A percentile compares a stretch with the other conserved stretches of the same genome.
These are phyloP conservation scores for Aspergillus avenaceus DNA, from an alignment of 495 filamentous ascomycete species.

Conservation along the genomic window DNA sequence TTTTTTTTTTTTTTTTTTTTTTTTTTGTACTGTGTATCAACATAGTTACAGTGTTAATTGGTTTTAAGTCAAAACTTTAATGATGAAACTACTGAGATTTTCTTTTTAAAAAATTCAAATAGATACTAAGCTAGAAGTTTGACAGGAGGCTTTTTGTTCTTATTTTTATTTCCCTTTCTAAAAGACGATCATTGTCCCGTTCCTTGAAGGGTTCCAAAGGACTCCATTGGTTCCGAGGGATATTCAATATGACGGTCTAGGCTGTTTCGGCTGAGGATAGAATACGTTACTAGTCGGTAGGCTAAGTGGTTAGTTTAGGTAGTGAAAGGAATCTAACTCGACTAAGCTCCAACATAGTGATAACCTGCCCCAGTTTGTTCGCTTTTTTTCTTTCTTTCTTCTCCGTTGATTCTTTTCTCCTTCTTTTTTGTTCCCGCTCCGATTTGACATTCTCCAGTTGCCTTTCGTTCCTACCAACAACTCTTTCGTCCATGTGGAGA, in stretches of 20 bases:
- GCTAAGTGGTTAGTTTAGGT: neutral
- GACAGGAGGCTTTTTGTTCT: neutral
- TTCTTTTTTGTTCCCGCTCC: no score
- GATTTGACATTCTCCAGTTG: neutral
- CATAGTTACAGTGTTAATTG: no score
- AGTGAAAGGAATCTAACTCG: neutral
- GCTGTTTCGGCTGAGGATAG: conserved; percentile 9
- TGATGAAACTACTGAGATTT: no score
- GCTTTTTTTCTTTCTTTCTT: conserved; percentile 8
- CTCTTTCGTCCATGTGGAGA: neutral
- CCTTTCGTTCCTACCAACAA: neutral
- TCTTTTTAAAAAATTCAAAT: no score
- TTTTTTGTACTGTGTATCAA: no score
- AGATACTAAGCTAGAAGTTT: no score
- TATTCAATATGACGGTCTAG: conserved; percentile 5
- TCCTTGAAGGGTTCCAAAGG: neutral
- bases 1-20: no score
- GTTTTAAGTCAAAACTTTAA: no score
- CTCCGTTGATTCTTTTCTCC: conserved; percentile 16
- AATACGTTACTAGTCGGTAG: neutral
- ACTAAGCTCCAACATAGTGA: neutral
- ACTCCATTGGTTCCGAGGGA: conserved; percentile 11
- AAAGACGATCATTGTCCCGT: neutral
- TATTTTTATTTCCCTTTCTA: no score
- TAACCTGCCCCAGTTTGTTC: conserved; percentile 14